Evolutionary conservation across 805 yeast genomes (phyloP), one percentile per base, ranked within the genome.

Genomic region (Torulaspora delbrueckii): DNA sequence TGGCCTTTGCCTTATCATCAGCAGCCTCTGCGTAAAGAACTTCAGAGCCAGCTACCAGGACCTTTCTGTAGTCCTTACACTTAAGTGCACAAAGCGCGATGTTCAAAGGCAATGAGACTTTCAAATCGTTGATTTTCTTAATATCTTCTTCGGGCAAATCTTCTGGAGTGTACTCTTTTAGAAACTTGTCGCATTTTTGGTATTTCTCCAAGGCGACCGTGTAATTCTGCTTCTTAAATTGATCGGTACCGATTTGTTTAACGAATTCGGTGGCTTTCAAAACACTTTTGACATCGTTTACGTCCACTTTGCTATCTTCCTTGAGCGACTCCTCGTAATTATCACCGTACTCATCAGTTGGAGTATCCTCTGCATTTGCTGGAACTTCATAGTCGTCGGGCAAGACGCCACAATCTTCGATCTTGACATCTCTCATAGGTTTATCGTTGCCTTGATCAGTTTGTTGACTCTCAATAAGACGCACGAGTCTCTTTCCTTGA

Each of bases 271-370:
- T 79, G 2, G 88, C 93, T 27, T 71, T 70, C 51, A 85, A 71
- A 3, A 87, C 95, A 8, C 81, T 70, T 36, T 76, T 79, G n/a
- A 86, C 81, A 24, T 77, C 67, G 14, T 74, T 71, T 23, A 74
- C 53, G 58, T 84, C 82, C 40, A 86, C 76, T 39, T 70, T 71
- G 46, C 78, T 78, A 63, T 90, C 93, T 61, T 86, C 96, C 26
- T 77, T 84, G 44, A 90, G 72, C 19, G 73, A 72, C 37, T 82
- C 90, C 56, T 86, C 96, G 64, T 81, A 88, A 28, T 73, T 68
- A 65, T 90, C 97, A 38, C 96, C 96, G 18, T 86, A 84, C 16
- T 86, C 90, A 60, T 88, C 96, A 46, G 78, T 83, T 13, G 72
- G 63, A 3, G 72, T 72, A 12, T 65, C 60, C 22, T 71, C 65